A percentile compares a stretch with the other conserved stretches of the same genome.
Conservation (phyloP, 345 rosid species). For the Populus alba region DNA sequence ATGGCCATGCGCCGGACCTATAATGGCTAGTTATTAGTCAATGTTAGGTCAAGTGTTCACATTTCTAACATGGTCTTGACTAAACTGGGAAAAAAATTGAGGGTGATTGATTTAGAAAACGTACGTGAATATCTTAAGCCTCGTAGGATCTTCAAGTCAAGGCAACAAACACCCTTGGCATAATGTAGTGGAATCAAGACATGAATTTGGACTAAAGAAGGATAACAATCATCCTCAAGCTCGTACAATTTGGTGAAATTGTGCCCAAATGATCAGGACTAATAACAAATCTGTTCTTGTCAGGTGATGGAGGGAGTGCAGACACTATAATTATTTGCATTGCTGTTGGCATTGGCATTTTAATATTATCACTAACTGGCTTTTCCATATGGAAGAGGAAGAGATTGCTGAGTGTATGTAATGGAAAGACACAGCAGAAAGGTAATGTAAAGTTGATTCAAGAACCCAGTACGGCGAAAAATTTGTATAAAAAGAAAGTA, state of each 20-base stretch:
- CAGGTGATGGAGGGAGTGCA: conserved; percentile 40
- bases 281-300: background rate
- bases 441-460: conserved; percentile 26
- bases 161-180: background rate
- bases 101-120: background rate
- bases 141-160: background rate
- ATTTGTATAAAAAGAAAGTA: background rate
- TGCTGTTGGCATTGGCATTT: conserved; percentile 38
- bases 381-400: conserved; percentile 52
- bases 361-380: conserved; percentile 38
- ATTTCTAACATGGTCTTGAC: background rate
- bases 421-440: conserved; percentile 16
- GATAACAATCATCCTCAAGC: too few relatives aligned
- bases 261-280: background rate
- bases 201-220: background rate
- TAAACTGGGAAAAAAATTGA: background rate
- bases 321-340: conserved; percentile 40
- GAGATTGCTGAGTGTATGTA: conserved; percentile 15
- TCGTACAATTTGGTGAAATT: too few relatives aligned
- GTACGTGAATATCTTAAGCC: background rate
- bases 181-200: background rate
- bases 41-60: background rate
- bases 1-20: background rate
- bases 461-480: background rate
- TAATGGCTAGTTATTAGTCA: background rate